Conservation (phyloP, 768 basidiomycete genomes). For the Russula griseocarnosa region DNA sequence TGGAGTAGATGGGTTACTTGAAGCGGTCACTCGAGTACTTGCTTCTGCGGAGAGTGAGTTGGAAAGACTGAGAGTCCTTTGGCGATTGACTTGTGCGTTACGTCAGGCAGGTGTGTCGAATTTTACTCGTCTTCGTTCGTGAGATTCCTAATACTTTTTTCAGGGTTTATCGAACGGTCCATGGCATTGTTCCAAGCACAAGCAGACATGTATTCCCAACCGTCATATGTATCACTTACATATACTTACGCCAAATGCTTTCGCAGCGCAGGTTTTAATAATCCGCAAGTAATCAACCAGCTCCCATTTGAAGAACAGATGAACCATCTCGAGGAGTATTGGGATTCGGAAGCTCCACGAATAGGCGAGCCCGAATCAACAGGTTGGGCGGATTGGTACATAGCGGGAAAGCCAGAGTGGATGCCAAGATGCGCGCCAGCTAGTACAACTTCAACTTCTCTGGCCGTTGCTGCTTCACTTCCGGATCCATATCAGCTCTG, state of each 20-base stretch:
- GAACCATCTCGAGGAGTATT: conserved; percentile 68
- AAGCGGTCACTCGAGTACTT: conserved; percentile 49
- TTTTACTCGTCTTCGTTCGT: conserved; percentile 13
- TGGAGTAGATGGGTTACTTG: conserved; percentile 51
- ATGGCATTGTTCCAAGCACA: conserved; percentile 80
- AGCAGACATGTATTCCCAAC: conserved; percentile 64
- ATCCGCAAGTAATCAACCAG: conserved; percentile 45
- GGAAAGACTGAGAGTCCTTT: conserved; percentile 57
- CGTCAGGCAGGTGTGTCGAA: conserved; percentile 57
- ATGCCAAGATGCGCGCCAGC: conserved; percentile 3
- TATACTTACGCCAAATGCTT: neutral
- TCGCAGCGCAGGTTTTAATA: conserved; percentile 51
- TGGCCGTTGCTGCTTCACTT: conserved; percentile 32
- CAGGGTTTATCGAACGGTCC: conserved; percentile 72
- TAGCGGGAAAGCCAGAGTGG: conserved; percentile 41
- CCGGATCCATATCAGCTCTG: conserved; percentile 66
- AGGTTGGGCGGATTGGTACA: conserved; percentile 68
- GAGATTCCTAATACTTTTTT: neutral
- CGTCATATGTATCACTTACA: neutral
- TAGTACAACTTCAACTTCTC: conserved; percentile 17
- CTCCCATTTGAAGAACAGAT: conserved; percentile 48
- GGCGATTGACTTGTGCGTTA: conserved; percentile 62
- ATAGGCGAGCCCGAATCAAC: conserved; percentile 59
- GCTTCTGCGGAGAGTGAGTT: conserved; percentile 46
- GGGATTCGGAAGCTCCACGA: conserved; percentile 81